phyloP scores from a whole-genome alignment of 192 early-diverging fungal species.

The Lobosporangium transversale region DNA sequence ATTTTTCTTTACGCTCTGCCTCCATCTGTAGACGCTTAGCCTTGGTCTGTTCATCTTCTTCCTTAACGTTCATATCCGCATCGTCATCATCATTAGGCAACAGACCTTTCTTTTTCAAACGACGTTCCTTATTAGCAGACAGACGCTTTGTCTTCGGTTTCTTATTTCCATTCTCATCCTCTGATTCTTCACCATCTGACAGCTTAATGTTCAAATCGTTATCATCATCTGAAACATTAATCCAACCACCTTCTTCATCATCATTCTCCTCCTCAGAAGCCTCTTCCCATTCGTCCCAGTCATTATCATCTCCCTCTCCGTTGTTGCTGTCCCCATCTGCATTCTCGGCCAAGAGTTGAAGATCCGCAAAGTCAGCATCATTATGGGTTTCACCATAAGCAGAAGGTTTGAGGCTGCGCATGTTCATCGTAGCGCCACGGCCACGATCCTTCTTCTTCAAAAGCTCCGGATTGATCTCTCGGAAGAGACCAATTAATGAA shows the following conservation, averaged over 20 bases:
- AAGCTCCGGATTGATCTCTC: slow-evolving; percentile 96
- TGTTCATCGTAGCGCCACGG: slow-evolving; percentile 79
- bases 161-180: slow-evolving; percentile 58
- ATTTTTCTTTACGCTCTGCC: slow-evolving; percentile 58
- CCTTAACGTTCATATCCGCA: slow-evolving; percentile 54
- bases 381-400: slow-evolving; percentile 79
- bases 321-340: slow-evolving; percentile 57
- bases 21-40: slow-evolving; percentile 49
- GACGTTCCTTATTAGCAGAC: slow-evolving; percentile 56
- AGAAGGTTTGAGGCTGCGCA: slow-evolving; percentile 70
- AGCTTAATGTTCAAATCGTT: slow-evolving; percentile 52
- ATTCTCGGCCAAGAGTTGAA: slow-evolving; percentile 76
- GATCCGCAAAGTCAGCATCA: slow-evolving; percentile 79
- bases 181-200: slow-evolving; percentile 53
- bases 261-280: slow-evolving; percentile 55
- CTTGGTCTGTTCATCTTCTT: slow-evolving; percentile 52
- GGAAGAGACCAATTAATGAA: slow-evolving; percentile 89
- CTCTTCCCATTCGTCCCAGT: slow-evolving; percentile 57
- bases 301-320: slow-evolving; percentile 50
- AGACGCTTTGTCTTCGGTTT: slow-evolving; percentile 51
- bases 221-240: slow-evolving; percentile 62
- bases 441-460: slow-evolving; percentile 93
- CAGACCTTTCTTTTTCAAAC: slow-evolving; percentile 55
- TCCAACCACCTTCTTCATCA: slow-evolving; percentile 42
- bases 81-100: slow-evolving; percentile 51